Evolutionary conservation across 192 early-diverging fungal genomes (phyloP).

Genomic region (Gamsiella multidivaricata): DNA sequence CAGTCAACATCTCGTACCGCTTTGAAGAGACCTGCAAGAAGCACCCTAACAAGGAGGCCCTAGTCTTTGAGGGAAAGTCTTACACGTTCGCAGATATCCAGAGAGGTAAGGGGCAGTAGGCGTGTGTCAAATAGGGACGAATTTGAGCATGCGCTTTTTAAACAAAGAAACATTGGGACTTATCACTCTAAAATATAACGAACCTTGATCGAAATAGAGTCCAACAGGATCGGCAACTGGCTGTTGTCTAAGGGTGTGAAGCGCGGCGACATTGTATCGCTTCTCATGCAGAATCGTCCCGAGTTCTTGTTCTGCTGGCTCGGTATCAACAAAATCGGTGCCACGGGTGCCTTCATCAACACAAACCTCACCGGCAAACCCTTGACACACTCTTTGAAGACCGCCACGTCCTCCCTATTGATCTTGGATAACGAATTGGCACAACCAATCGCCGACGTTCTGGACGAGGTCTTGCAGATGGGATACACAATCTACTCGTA

Average conservation of each 20-base stretch:
- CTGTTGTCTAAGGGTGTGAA: slow-evolving; percentile 47
- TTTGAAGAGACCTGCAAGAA: slow-evolving; percentile 57
- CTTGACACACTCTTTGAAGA: slow-evolving; percentile 55
- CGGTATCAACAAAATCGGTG: slow-evolving; percentile 72
- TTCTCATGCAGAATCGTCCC: slow-evolving; percentile 71
- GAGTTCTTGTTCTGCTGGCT: slow-evolving; percentile 68
- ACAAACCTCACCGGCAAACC: slow-evolving; percentile 63
- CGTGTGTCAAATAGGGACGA: neutral
- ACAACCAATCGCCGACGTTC: slow-evolving; percentile 22
- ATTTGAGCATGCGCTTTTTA: no score
- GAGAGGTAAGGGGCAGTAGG: slow-evolving; percentile 41
- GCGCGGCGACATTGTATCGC: slow-evolving; percentile 63
- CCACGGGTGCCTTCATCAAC: slow-evolving; percentile 70
- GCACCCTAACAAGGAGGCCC: slow-evolving; percentile 54
- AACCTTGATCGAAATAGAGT: slow-evolving; percentile 18
- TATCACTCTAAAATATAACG: neutral
- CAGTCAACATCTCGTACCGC: slow-evolving; percentile 58
- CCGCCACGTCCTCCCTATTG: slow-evolving; percentile 46
- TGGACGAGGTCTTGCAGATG: slow-evolving; percentile 26
- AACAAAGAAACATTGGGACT: neutral
- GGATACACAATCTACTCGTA: slow-evolving; percentile 38
- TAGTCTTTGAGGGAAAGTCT: slow-evolving; percentile 61
- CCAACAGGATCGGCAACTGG: slow-evolving; percentile 50
- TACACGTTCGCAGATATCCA: slow-evolving; percentile 63
- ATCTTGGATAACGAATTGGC: slow-evolving; percentile 52